Evolutionary conservation across 192 early-diverging fungal genomes (phyloP).

Genomic region (Coemansia erecta): DNA sequence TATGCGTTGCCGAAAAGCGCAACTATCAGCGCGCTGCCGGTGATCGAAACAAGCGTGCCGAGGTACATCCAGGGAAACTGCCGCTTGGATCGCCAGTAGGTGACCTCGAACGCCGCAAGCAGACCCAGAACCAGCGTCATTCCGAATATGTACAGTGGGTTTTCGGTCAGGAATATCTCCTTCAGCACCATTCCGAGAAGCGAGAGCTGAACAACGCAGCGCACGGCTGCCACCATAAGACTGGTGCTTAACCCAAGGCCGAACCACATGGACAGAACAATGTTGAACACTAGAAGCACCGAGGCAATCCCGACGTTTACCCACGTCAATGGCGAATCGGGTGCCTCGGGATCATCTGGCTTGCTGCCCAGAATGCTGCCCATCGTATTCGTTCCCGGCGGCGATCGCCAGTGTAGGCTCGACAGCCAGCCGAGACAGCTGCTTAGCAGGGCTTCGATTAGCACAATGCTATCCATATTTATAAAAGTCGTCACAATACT

Average conservation of each 20-base stretch:
- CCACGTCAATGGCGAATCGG: constrained; percentile 40
- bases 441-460: neutral
- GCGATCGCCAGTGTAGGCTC: constrained; percentile 29
- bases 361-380: constrained; percentile 6
- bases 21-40: constrained; percentile 16
- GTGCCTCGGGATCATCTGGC: constrained; percentile 25
- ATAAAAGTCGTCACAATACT: neutral
- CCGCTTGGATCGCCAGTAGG: constrained; percentile 67
- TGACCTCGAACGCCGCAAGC: constrained; percentile 66
- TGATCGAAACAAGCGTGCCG: constrained; percentile 51
- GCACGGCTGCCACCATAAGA: constrained; percentile 64
- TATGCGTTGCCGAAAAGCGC: constrained; percentile 45
- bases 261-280: constrained; percentile 59
- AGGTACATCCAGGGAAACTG: constrained; percentile 72
- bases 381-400: neutral
- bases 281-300: constrained; percentile 58
- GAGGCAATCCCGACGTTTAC: constrained; percentile 62
- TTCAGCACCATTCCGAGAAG: constrained; percentile 68
- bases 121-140: constrained; percentile 60
- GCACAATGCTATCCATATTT: neutral
- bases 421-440: constrained; percentile 10
- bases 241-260: constrained; percentile 66
- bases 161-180: constrained; percentile 64
- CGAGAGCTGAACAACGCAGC: constrained; percentile 76
- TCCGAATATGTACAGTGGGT: constrained; percentile 58